phyloP scores from a whole-genome alignment of 768 basidiomycete species.

The Leccinum olivaceopallidum region DNA sequence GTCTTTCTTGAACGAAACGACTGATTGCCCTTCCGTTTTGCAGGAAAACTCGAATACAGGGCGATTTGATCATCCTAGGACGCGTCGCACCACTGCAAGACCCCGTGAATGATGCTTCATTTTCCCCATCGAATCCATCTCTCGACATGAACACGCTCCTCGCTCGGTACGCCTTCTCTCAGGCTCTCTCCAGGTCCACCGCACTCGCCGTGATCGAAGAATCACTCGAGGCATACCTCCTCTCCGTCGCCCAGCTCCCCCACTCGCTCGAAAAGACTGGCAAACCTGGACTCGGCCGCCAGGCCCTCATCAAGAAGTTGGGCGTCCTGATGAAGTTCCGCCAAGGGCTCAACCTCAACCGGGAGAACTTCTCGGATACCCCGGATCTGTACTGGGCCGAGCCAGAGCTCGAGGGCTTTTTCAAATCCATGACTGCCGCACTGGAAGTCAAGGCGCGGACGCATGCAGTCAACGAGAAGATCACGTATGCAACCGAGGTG shows the following conservation, averaged over 20 bases:
- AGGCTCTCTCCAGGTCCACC: conserved; percentile 88
- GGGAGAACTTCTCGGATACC: conserved; percentile 85
- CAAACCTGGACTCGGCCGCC: conserved; percentile 78
- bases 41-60: conserved; percentile 85
- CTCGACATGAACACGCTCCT: conserved; percentile 74
- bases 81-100: conserved; percentile 60
- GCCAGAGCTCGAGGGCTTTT: conserved; percentile 86
- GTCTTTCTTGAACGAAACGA: neutral
- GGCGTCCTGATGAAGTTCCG: conserved; percentile 91
- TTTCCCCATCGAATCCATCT: conserved; percentile 49
- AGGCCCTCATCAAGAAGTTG: conserved; percentile 86
- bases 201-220: conserved; percentile 86
- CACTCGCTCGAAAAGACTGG: conserved; percentile 75
- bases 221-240: conserved; percentile 79
- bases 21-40: conserved; percentile 5
- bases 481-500: conserved; percentile 85
- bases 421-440: conserved; percentile 81
- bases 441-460: conserved; percentile 86
- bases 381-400: conserved; percentile 96
- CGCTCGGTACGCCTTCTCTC: conserved; percentile 89
- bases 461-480: conserved; percentile 85
- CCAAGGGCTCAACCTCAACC: conserved; percentile 87
- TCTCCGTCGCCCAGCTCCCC: conserved; percentile 79
- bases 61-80: conserved; percentile 90
- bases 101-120: conserved; percentile 41